Evolutionary conservation across 2,329 filamentous ascomycete species (phyloP).

Genomic region (Apiospora sp.): DNA sequence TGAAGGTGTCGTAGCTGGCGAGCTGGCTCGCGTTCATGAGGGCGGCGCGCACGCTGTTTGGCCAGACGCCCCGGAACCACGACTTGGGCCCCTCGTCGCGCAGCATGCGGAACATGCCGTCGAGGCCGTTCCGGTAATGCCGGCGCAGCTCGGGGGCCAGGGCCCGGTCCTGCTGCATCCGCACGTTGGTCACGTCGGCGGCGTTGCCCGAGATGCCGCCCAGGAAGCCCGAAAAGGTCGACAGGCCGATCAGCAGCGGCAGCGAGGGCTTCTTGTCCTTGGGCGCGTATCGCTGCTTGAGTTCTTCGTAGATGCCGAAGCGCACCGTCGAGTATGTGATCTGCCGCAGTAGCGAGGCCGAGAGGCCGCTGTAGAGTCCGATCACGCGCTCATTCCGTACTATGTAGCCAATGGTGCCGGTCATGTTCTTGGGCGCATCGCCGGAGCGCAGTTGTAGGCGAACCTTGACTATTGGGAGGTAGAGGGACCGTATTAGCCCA

Average conservation of each 20-base stretch:
- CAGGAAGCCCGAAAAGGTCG: conserved; percentile 82
- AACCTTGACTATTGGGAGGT: conserved; percentile 64
- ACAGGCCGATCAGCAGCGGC: conserved; percentile 81
- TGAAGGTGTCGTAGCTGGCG: conserved; percentile 85
- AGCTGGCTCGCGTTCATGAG: conserved; percentile 88
- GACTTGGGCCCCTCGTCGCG: conserved; percentile 79
- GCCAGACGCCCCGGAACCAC: conserved; percentile 86
- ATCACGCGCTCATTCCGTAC: conserved; percentile 76
- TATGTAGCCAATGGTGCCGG: conserved; percentile 85
- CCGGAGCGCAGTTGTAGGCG: conserved; percentile 85
- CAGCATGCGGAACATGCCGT: conserved; percentile 88
- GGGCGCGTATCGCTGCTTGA: conserved; percentile 74
- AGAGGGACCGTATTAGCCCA: background rate
- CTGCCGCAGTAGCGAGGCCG: conserved; percentile 91
- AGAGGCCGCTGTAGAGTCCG: conserved; percentile 90
- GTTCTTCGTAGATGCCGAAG: conserved; percentile 94
- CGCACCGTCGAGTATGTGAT: conserved; percentile 95
- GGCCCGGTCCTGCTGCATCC: conserved; percentile 93
- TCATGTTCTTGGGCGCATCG: conserved; percentile 81
- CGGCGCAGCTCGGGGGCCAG: conserved; percentile 76
- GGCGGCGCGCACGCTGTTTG: conserved; percentile 82
- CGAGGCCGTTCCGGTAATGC: conserved; percentile 88
- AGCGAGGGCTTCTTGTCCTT: conserved; percentile 66
- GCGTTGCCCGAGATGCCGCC: conserved; percentile 93
- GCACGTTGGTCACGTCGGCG: conserved; percentile 95